Percentiles rank a stretch among this genome's conserved stretches.
Conservation (phyloP, 1,284 basidiomycete genomes). For the Heterobasidion parviporum region DNA sequence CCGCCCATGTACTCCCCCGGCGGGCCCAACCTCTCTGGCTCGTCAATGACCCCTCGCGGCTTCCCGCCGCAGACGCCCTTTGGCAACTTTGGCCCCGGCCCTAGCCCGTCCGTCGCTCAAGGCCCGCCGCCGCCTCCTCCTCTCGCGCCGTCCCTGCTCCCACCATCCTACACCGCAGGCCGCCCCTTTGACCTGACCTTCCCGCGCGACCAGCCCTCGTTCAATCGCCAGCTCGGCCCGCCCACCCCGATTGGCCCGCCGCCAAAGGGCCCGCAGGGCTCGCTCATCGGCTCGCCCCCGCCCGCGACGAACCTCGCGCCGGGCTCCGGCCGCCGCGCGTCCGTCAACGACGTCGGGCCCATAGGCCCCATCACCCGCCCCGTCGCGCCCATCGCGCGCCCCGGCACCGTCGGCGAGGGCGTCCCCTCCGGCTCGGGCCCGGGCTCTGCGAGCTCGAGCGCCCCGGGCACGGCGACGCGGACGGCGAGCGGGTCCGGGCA, state of each 20-base stretch:
- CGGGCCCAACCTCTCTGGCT: conserved; percentile 35
- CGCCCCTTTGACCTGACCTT: conserved; percentile 44
- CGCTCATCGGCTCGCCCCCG: conserved; percentile 21
- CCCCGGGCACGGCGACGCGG: not conserved
- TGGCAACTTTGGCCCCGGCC: conserved; percentile 29
- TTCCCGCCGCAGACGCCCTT: conserved; percentile 40
- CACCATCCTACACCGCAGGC: conserved; percentile 34
- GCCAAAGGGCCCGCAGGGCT: conserved; percentile 22
- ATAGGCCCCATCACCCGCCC: conserved; percentile 42
- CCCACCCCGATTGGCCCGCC: conserved; percentile 48
- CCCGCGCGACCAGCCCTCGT: conserved; percentile 17
- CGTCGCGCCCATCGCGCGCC: conserved; percentile 32
- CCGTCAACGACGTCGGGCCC: conserved; percentile 30
- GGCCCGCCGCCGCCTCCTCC: conserved; percentile 26
- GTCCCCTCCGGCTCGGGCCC: conserved; percentile 30
- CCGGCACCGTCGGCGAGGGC: conserved; percentile 20
- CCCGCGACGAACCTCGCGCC: conserved; percentile 27
- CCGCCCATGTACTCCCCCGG: conserved; percentile 39
- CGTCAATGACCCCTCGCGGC: conserved; percentile 41
- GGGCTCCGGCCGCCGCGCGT: conserved; percentile 24
- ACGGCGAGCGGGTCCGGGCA: not conserved
- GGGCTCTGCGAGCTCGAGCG: not conserved
- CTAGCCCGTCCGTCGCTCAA: conserved; percentile 32
- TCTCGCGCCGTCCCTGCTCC: conserved; percentile 45
- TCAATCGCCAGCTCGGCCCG: conserved; percentile 25